Conservation (phyloP, 176 grass and related monocot genomes). For the Rhipidocladum racemiflorum region DNA sequence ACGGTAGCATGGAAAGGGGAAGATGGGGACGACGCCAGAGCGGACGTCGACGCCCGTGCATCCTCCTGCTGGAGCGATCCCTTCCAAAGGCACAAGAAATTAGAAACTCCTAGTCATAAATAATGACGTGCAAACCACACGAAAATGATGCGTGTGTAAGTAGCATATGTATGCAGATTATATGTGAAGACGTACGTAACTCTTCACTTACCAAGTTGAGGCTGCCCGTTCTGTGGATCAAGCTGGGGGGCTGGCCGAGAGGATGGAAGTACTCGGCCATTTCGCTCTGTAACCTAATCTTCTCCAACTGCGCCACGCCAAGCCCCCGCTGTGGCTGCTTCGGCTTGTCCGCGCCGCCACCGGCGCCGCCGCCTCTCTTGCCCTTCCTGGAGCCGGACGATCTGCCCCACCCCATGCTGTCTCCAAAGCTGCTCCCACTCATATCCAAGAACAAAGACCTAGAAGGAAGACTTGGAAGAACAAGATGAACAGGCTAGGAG, state of each 20-base stretch:
- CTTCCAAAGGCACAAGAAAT: constrained; percentile 24
- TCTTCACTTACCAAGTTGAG: constrained; percentile 44
- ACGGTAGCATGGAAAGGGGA: constrained; percentile 37
- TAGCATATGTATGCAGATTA: neutral
- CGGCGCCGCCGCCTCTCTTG: constrained; percentile 51
- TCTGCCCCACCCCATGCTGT: constrained; percentile 56
- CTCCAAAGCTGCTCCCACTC: constrained; percentile 64
- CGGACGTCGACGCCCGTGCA: constrained; percentile 51
- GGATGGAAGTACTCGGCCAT: constrained; percentile 69
- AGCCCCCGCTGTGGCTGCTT: constrained; percentile 78
- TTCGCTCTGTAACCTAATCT: constrained; percentile 80
- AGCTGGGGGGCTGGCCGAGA: constrained; percentile 44
- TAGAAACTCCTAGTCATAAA: constrained; percentile 24
- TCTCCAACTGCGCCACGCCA: constrained; percentile 75
- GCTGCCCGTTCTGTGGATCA: constrained; percentile 52
- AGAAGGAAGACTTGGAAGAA: constrained; percentile 45
- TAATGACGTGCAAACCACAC: neutral
- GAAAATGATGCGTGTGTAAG: neutral
- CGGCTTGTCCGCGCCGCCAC: constrained; percentile 44
- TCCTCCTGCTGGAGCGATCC: constrained; percentile 47
- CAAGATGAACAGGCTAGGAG: constrained; percentile 31
- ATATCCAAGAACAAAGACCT: constrained; percentile 41
- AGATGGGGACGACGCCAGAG: constrained; percentile 50
- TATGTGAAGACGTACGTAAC: neutral
- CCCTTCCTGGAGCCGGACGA: constrained; percentile 51